Evolutionary conservation across 2,329 filamentous ascomycete species (phyloP).

Genomic region (Pyricularia grisea): DNA sequence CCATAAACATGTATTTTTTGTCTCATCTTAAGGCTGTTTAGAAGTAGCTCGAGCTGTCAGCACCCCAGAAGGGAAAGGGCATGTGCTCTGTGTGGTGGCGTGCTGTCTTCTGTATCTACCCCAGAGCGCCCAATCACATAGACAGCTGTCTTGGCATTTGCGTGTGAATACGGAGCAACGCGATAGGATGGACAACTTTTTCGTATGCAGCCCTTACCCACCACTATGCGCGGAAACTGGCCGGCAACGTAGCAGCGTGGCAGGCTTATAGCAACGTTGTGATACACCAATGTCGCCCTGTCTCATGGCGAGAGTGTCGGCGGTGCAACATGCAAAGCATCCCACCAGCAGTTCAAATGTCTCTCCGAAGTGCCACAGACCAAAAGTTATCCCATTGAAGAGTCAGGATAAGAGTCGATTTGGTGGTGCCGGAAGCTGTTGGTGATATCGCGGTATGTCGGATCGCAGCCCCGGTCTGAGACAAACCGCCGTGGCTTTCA

Average conservation of each 20-base stretch:
- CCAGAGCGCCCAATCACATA: not conserved
- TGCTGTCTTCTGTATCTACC: not conserved
- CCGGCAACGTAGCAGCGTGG: not conserved
- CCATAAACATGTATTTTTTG: not conserved
- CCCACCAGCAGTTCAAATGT: not conserved
- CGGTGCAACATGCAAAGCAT: not conserved
- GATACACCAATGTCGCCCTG: not conserved
- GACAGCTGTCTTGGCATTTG: not conserved
- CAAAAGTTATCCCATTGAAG: not conserved
- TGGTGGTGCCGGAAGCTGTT: not conserved
- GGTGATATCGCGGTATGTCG: not conserved
- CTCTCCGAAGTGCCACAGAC: not conserved
- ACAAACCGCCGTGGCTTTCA: not conserved
- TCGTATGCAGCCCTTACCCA: not conserved
- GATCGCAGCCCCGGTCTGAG: not conserved
- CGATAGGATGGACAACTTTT: not conserved
- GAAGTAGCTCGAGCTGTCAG: not conserved
- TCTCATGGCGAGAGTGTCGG: not conserved
- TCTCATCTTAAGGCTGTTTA: not conserved
- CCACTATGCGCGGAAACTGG: not conserved
- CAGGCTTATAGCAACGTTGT: not conserved
- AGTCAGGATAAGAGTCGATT: not conserved
- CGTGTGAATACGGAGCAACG: not conserved
- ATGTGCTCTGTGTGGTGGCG: no score
- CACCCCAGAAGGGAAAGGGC: not conserved